Conservation (phyloP, 441 rosid genomes). For the Syzygium malaccense region DNA sequence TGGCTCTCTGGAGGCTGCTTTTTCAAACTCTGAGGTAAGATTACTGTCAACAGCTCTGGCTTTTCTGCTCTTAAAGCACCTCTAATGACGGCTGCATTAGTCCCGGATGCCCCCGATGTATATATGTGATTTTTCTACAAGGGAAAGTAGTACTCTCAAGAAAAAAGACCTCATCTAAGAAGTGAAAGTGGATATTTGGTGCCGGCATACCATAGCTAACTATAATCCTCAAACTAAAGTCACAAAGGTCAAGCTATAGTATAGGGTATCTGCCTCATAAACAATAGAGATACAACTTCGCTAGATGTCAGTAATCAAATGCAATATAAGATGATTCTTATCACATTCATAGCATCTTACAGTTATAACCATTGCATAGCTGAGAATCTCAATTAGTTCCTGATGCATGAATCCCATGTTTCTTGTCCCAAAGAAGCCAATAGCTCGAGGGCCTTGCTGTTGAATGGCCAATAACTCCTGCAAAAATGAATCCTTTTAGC, state of each 20-base stretch:
- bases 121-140: constrained; percentile 93
- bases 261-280: background rate
- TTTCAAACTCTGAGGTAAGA: constrained; percentile 84
- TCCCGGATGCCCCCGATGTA: constrained; percentile 97
- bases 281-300: background rate
- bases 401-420: constrained; percentile 99
- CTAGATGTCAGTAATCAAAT: background rate
- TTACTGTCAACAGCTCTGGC: constrained; percentile 88
- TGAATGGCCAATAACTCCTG: constrained; percentile 94
- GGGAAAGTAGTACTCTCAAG: background rate
- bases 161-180: background rate
- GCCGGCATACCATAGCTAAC: background rate
- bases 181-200: background rate
- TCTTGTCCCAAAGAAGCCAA: constrained; percentile 89
- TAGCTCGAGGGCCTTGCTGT: constrained; percentile 91
- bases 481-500: constrained; percentile 1
- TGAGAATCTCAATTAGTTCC: constrained; percentile 88
- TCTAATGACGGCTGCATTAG: constrained; percentile 97
- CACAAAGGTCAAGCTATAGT: background rate
- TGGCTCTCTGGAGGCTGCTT: constrained; percentile 98
- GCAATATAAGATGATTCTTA: background rate
- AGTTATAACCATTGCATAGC: constrained; percentile 94
- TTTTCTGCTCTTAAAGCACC: constrained; percentile 96
- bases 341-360: constrained; percentile 32
- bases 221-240: background rate